phyloP scores from a whole-genome alignment of 2,329 filamentous ascomycete genomes.

The Trichoderma sp. region DNA sequence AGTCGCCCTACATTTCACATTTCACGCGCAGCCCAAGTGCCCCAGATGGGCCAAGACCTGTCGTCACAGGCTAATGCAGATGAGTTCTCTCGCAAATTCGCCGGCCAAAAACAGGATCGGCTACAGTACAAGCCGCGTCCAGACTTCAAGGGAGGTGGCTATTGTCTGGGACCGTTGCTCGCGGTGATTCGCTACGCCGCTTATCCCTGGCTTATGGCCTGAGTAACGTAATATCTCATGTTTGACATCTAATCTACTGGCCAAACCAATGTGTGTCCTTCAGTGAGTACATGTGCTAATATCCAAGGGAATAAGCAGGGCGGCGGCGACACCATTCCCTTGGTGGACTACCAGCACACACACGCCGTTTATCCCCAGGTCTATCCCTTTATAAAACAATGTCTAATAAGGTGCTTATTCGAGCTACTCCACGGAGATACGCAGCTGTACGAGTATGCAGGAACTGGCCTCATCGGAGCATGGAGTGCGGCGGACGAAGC shows the following conservation, averaged over 20 bases:
- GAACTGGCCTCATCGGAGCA: neutral
- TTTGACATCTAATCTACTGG: neutral
- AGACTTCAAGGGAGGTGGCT: neutral
- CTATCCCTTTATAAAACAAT: neutral
- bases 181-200: neutral
- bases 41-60: neutral
- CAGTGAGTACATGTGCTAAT: neutral
- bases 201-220: neutral
- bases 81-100: neutral
- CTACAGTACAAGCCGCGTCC: neutral
- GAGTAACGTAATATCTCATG: neutral
- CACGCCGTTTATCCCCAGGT: neutral
- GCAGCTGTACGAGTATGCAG: neutral
- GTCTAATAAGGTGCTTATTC: neutral
- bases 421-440: neutral
- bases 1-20: neutral
- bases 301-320: constrained; percentile 5
- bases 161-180: neutral
- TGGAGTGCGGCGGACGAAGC: neutral
- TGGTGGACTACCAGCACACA: neutral
- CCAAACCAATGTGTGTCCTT: neutral
- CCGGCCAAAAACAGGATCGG: constrained; percentile 3
- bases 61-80: constrained; percentile 5
- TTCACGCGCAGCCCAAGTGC: neutral
- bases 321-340: neutral